A percentile compares a stretch with the other conserved stretches of the same genome.
phyloP scores from a whole-genome alignment of 1,284 basidiomycete genomes.

The Leccinum fallax region DNA sequence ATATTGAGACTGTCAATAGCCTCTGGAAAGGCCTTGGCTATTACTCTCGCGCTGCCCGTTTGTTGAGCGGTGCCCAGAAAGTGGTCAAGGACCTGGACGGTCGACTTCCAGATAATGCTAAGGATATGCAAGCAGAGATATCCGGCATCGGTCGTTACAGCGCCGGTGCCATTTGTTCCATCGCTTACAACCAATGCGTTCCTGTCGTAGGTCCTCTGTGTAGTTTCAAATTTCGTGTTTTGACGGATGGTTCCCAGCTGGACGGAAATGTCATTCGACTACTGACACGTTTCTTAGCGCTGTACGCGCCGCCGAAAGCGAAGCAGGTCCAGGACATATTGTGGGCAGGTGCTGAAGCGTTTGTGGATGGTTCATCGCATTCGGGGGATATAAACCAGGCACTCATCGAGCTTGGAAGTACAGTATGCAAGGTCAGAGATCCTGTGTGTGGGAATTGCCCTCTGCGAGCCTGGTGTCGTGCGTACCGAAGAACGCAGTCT shows the following conservation, averaged over 20 bases:
- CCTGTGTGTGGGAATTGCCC: constrained; percentile 80
- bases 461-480: constrained; percentile 66
- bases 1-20: constrained; percentile 84
- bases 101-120: constrained; percentile 77
- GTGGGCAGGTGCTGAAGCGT: constrained; percentile 75
- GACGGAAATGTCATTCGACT: constrained; percentile 92
- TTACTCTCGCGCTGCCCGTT: constrained; percentile 83
- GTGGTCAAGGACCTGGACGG: constrained; percentile 69
- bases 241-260: constrained; percentile 49
- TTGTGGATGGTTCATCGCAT: constrained; percentile 59
- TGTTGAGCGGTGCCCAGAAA: constrained; percentile 80
- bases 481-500: constrained; percentile 44
- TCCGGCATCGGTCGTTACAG: constrained; percentile 94
- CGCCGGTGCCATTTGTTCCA: constrained; percentile 86
- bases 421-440: constrained; percentile 83
- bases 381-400: constrained; percentile 90
- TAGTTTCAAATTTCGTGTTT: background rate
- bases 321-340: constrained; percentile 79
- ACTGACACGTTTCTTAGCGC: constrained; percentile 77
- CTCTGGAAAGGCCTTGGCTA: constrained; percentile 93
- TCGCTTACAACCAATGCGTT: constrained; percentile 83
- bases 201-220: constrained; percentile 66
- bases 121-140: constrained; percentile 81
- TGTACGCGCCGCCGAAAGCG: constrained; percentile 80
- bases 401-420: constrained; percentile 86